Percentiles rank a stretch among this genome's conserved stretches.
These are phyloP conservation scores for Globisporangium nagaii DNA, from an alignment of 352 stramenopile genomes.

Conservation along the genomic window DNA sequence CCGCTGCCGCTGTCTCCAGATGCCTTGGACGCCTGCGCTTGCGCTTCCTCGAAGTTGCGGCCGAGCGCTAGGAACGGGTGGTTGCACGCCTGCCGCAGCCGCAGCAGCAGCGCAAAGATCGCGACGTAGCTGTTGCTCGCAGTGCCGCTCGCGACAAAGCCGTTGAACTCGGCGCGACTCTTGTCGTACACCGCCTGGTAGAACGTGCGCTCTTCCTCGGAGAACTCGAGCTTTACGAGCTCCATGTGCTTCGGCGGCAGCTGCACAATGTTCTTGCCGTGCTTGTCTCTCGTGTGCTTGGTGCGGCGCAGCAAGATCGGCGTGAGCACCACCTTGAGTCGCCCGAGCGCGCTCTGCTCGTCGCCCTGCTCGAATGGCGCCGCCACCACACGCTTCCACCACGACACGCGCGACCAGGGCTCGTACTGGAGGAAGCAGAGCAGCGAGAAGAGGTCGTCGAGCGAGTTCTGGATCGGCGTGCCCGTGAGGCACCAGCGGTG, in stretches of 20 bases:
- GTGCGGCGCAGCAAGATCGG: conserved; percentile 85
- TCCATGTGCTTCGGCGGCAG: conserved; percentile 73
- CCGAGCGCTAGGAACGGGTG: conserved; percentile 84
- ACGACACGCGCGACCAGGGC: conserved; percentile 76
- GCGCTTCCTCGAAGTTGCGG: conserved; percentile 45
- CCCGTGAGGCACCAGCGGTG: conserved; percentile 89
- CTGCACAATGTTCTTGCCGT: conserved; percentile 59
- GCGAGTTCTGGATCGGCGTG: conserved; percentile 86
- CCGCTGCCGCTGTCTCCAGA: not conserved
- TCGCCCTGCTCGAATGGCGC: conserved; percentile 73
- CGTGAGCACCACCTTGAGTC: conserved; percentile 61
- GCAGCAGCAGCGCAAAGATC: conserved; percentile 86
- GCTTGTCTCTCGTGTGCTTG: conserved; percentile 61
- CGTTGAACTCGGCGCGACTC: conserved; percentile 86
- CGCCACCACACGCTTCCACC: conserved; percentile 82
- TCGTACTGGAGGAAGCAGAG: conserved; percentile 82
- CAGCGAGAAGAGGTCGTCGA: conserved; percentile 85
- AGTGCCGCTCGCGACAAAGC: conserved; percentile 73
- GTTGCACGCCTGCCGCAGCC: conserved; percentile 87
- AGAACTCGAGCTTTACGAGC: conserved; percentile 65
- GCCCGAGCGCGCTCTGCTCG: conserved; percentile 43
- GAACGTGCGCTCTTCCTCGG: conserved; percentile 70
- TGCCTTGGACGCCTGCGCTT: not conserved
- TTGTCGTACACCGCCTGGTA: conserved; percentile 84
- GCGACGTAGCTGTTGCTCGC: conserved; percentile 79